Base-by-base conservation (phyloP, 192 early-diverging fungal genomes). In the Coemansia furcata region DNA sequence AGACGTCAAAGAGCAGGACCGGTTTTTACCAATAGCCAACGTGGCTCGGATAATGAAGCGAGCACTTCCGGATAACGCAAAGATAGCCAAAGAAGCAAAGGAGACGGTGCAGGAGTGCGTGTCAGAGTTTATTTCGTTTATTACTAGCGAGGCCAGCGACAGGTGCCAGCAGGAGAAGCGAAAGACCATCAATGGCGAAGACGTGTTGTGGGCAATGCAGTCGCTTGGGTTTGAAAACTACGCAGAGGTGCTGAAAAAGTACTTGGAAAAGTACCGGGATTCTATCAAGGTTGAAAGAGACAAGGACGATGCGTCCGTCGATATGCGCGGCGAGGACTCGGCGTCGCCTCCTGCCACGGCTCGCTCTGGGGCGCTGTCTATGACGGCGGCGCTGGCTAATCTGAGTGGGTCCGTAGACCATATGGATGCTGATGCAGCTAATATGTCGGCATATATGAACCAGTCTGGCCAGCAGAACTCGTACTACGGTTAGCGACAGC, bases 141-240 rank as follows among this genome's bases (percentile, higher is more conserved):
- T 99, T 46, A 98, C 97, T 19, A 95, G 93, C 70, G 97, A 99
- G 89, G 97, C 97, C 10, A 92, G 90, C 72, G 97, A 99, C 68
- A 89, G 95, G 47, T 98, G 96, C 73, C 86, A 89, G 63, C 84
- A 91, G 60, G 97, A 99, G 77, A 96, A 97, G 84, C 86, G 97
- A 65, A 99, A 99, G 75, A 98, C 96, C 3, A 94, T 99, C 73
- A 98, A 93, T 70, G 96, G 96, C 21, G 97, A 99, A 68, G 97
- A 99, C 76, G 95, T 99, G 49, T 76, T 99, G 42, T 97, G 95
- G 94, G 96, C 97, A 3, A 91, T 99, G 91, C 91, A 97, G 71
- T 93, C 93, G 19, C 88, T 99, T 65, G 97, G 96, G 6, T 99
- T 99, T 80, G 97, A 99, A 65, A 95, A 92, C 85, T 99, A 99